Base-by-base conservation (phyloP, 2,329 filamentous ascomycete species). In the Escovopsis sp. region DNA sequence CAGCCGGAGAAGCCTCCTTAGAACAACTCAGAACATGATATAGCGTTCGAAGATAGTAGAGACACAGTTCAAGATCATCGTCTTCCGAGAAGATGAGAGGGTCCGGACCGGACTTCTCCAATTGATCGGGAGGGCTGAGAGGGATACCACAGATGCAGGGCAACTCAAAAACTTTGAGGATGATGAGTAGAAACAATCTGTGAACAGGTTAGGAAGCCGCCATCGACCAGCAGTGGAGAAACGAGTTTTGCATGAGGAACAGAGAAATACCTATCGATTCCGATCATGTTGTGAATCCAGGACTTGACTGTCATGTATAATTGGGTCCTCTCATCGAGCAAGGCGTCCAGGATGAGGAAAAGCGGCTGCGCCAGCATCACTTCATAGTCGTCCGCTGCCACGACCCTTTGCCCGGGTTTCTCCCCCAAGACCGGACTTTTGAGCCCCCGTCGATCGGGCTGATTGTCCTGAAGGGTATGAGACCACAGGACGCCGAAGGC, bases 401-500 rank as follows among this genome's bases (percentile, higher is more conserved):
- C 68, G 44, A 69, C 61, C 18, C 68, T 62, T 12, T 56, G 54
- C 4, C 43, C 41, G n/a, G 43, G 37, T 46, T 55, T 42, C 44
- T 41, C 32, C 52, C 62, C 43, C 40, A 54, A 36, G 43, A 54
- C 23, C 5, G 60, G 61, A 1, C 59, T 56, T 43, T 64, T 70
- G 5, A 66, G 60, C 5, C 61, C 56, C 39, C 67, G 60, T n/a
- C 68, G 58, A 36, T 73, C 70, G 10, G 63, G 56, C 14, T 62
- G 57, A 48, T 65, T 70, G 41, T 76, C 75, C 48, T 78, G 73
- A 19, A 79, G 54, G 15, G 70, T 83, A 50, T 92, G 84, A n/a
- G 76, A 78, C 85, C 86, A 94, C 4, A 93, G 58, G 4, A 85
- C 71, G 28, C 71, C 66, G 51, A 93, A 88, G 11, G 72, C 76